Evolutionary conservation across 257 asterid species (phyloP), one percentile per base, ranked within the genome.

Genomic region (Solanum peruvianum): DNA sequence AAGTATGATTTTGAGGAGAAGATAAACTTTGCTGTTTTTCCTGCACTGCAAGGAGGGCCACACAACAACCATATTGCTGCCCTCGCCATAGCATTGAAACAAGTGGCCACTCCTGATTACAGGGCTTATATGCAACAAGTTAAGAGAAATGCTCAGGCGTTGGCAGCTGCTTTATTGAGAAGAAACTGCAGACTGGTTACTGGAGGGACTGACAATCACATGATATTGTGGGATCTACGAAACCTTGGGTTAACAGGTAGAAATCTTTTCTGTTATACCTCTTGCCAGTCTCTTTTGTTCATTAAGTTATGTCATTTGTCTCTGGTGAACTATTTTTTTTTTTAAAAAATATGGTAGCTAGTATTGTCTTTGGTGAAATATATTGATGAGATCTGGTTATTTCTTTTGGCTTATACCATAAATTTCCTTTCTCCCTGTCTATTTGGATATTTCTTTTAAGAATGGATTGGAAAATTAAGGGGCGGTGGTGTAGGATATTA

Each of bases 31-130:
- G 98, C 98, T 83, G 98, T 96, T 90, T 96, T 95, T 86, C 98
- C 98, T 11, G 96, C 95, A 37, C 69, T 96, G 85, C 98, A 96
- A 91, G 98, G 98, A 49, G 98, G 98, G 72, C 98, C 98, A 7
- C 98, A 96, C 93, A 95, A 96, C 88, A 94, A 94, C 89, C 98
- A 93, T 90, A 96, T 96, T 88, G 98, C 98, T 1, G 98, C 98
- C 83, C 93, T 96, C 82, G 98, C 98, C 62, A 90, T 94, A 86
- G 98, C 98, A 39, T 72, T 96, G 92, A 96, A 94, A 91, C 98
- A 96, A 91, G 98, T 93, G 64, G 95, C 97, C 21, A 90, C 96
- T 82, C 95, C 92, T 27, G 98, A 95, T 76, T 96, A 91, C 91
- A 94, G 93, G 91, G 88, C 88, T 11, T 96, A 96, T 87, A 95